Conservation (phyloP, 306 rosid genomes). For the Glycyrrhiza uralensis region DNA sequence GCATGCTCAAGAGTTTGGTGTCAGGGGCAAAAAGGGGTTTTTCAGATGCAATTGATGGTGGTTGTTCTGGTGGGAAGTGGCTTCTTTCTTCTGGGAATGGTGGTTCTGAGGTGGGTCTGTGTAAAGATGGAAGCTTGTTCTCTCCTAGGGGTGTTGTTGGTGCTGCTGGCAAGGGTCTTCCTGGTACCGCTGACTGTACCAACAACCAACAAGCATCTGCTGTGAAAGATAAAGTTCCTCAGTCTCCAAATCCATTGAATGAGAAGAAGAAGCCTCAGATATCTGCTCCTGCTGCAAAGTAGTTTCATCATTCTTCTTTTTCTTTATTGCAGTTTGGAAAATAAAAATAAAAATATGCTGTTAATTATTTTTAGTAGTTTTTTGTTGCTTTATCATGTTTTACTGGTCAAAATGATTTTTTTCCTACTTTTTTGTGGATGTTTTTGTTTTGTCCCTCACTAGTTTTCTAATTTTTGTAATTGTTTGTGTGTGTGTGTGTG, state of each 20-base stretch:
- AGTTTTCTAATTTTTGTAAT: not conserved
- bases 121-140: constrained; percentile 50
- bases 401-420: not conserved
- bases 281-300: constrained; percentile 76
- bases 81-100: constrained; percentile 54
- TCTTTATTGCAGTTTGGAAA: not conserved
- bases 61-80: constrained; percentile 72
- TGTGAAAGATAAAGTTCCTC: constrained; percentile 53
- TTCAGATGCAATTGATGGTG: constrained; percentile 78
- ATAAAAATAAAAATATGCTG: not conserved
- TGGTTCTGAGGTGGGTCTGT: constrained; percentile 63
- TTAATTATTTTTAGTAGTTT: not conserved
- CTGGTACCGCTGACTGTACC: constrained; percentile 31
- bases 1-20: constrained; percentile 47
- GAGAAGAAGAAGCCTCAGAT: constrained; percentile 73
- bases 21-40: constrained; percentile 88
- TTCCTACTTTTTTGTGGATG: not conserved
- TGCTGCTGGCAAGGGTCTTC: constrained; percentile 33
- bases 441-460: not conserved
- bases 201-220: constrained; percentile 49
- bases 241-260: constrained; percentile 56
- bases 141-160: constrained; percentile 51
- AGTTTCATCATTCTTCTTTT: constrained; percentile 11
- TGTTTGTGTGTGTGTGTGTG: not conserved
- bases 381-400: not conserved